Evolutionary conservation across 345 rosid species (phyloP).

Genomic region (Populus euphratica): DNA sequence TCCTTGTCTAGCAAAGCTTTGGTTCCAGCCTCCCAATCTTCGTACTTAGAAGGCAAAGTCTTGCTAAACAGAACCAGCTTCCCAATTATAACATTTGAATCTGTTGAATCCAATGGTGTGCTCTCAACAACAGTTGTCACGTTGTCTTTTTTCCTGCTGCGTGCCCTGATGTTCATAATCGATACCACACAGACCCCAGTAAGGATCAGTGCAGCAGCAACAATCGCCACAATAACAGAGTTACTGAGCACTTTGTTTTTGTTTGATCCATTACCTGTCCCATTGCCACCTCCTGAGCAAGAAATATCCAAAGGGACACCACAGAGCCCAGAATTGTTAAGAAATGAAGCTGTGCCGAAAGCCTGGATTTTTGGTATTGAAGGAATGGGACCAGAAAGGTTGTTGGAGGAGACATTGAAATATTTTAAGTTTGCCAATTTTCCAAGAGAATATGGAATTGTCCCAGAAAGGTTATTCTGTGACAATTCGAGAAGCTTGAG

Average conservation of each 20-base stretch:
- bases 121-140: slow-evolving; percentile 57
- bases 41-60: slow-evolving; percentile 82
- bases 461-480: slow-evolving; percentile 58
- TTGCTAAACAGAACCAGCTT: slow-evolving; percentile 93
- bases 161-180: slow-evolving; percentile 78
- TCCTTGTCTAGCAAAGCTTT: slow-evolving; percentile 93
- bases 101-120: slow-evolving; percentile 70
- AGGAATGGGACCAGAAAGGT: slow-evolving; percentile 75
- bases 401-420: slow-evolving; percentile 74
- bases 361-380: slow-evolving; percentile 37
- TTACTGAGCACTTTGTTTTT: slow-evolving; percentile 53
- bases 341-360: slow-evolving; percentile 68
- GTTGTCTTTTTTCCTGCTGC: slow-evolving; percentile 44
- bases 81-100: slow-evolving; percentile 68
- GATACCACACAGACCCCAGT: slow-evolving; percentile 73
- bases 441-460: slow-evolving; percentile 70
- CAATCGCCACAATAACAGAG: slow-evolving; percentile 78
- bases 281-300: slow-evolving; percentile 45
- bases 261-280: slow-evolving; percentile 26
- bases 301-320: slow-evolving; percentile 63
- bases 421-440: slow-evolving; percentile 42
- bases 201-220: slow-evolving; percentile 79
- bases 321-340: slow-evolving; percentile 67
- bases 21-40: slow-evolving; percentile 96
- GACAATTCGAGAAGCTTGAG: slow-evolving; percentile 67